These are phyloP conservation scores for Megacollybia marginata DNA, from an alignment of 768 basidiomycete species.

Conservation along the genomic window DNA sequence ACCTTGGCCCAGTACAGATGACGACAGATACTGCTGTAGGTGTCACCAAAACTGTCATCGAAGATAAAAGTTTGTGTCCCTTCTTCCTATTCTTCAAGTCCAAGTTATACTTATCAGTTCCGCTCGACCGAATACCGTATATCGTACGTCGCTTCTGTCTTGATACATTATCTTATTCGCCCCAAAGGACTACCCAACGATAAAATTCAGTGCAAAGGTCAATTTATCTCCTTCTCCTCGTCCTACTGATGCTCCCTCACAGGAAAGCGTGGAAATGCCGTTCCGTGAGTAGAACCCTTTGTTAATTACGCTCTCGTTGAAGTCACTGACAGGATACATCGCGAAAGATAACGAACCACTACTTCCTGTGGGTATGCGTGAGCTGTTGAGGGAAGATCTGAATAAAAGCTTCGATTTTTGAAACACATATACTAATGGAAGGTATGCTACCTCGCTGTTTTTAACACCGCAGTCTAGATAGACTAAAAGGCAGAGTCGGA, in stretches of 20 bases:
- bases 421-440: conserved; percentile 4
- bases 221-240: neutral
- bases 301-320: neutral
- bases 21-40: conserved; percentile 96
- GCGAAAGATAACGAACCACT: conserved; percentile 50
- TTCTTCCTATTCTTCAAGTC: neutral
- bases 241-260: neutral
- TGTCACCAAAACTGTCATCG: conserved; percentile 78
- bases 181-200: conserved; percentile 79
- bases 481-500: no score
- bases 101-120: conserved; percentile 29
- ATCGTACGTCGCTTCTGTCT: conserved; percentile 37
- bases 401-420: conserved; percentile 82
- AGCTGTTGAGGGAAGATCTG: conserved; percentile 78
- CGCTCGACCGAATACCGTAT: conserved; percentile 67
- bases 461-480: no score
- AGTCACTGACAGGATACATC: conserved; percentile 36
- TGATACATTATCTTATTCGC: neutral
- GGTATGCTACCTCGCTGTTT: no score
- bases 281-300: conserved; percentile 55
- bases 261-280: conserved; percentile 96
- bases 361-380: conserved; percentile 86
- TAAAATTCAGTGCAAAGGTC: conserved; percentile 64
- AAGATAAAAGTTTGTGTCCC: conserved; percentile 46
- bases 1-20: conserved; percentile 89